These are phyloP conservation scores for Flaveria linearis DNA, from an alignment of 129 eudicot genomes.

Conservation along the genomic window DNA sequence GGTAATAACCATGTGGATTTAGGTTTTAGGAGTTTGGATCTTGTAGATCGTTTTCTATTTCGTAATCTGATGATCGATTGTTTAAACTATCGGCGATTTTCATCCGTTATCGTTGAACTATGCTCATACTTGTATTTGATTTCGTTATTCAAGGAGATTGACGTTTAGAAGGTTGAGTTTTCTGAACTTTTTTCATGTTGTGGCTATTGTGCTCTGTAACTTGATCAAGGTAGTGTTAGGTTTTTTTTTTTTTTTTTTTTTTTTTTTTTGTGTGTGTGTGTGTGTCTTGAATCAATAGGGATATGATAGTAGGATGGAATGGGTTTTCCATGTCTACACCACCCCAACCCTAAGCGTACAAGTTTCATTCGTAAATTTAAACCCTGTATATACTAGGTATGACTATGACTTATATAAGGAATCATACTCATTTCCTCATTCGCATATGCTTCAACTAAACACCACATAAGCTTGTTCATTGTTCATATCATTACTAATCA, in stretches of 20 bases:
- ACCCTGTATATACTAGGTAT: neutral
- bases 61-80: conserved; percentile 6
- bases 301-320: neutral
- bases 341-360: too few relatives aligned
- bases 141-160: neutral
- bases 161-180: conserved; percentile 2
- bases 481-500: conserved; percentile 11
- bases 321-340: neutral
- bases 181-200: conserved; percentile 7
- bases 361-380: too few relatives aligned
- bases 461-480: neutral
- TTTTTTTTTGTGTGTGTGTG: too few relatives aligned
- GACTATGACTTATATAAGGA: too few relatives aligned
- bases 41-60: neutral
- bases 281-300: neutral
- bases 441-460: neutral
- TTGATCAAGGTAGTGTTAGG: conserved; percentile 12
- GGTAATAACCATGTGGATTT: conserved; percentile 34
- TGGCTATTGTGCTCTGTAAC: conserved; percentile 5
- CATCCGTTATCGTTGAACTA: conserved; percentile 6
- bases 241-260: neutral
- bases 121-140: conserved; percentile 13
- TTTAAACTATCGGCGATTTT: neutral
- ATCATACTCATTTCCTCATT: neutral
- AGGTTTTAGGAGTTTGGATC: neutral